Evolutionary conservation across 73 alveolate species (phyloP).

Genomic region (Paramecium octaurelia): DNA sequence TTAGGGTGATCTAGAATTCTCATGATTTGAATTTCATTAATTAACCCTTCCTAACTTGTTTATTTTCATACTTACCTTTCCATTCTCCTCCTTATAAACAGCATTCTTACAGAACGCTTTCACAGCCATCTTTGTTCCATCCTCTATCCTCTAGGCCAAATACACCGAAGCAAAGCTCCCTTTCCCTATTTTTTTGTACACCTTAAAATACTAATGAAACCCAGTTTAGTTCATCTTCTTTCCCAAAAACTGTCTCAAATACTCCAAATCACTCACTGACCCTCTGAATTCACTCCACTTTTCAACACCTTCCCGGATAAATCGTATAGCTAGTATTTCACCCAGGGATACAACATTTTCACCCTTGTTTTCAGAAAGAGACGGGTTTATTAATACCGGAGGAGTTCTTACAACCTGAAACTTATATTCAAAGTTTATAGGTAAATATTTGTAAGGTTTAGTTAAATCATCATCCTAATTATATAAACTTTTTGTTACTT

Average conservation of each 20-base stretch:
- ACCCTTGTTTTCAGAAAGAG: background rate
- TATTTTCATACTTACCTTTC: slow-evolving; percentile 41
- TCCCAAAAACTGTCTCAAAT: background rate
- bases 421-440: background rate
- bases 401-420: slow-evolving; percentile 16
- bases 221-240: slow-evolving; percentile 10
- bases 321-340: slow-evolving; percentile 11
- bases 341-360: background rate
- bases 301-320: background rate
- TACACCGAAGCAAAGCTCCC: slow-evolving; percentile 62
- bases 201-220: slow-evolving; percentile 49
- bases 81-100: slow-evolving; percentile 54
- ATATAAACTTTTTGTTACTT: background rate
- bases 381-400: background rate
- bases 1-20: slow-evolving; percentile 59
- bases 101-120: slow-evolving; percentile 59
- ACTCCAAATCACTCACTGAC: background rate
- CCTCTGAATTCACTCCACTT: background rate
- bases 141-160: slow-evolving; percentile 57
- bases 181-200: slow-evolving; percentile 56
- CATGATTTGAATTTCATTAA: slow-evolving; percentile 56
- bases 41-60: slow-evolving; percentile 42
- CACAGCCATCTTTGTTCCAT: slow-evolving; percentile 52
- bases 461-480: background rate
- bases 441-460: background rate